Conservation (phyloP, 1,284 basidiomycete genomes). For the Cutaneotrichosporon cyanovorans region DNA sequence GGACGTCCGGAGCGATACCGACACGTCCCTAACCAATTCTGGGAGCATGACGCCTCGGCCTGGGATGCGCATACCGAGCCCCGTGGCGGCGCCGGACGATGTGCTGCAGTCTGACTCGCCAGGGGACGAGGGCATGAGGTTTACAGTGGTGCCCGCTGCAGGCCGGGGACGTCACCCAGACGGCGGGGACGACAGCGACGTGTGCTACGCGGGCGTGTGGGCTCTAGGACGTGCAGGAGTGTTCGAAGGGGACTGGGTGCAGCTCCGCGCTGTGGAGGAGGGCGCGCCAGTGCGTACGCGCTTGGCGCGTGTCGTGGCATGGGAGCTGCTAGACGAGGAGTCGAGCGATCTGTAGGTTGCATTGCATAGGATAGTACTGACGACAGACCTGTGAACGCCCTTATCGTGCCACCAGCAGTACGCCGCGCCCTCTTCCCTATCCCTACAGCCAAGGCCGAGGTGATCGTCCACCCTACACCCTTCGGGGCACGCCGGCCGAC, state of each 20-base stretch:
- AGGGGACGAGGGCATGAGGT: constrained; percentile 12
- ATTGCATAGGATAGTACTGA: constrained; percentile 11
- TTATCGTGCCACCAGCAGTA: constrained; percentile 48
- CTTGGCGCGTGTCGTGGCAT: constrained; percentile 55
- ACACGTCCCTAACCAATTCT: constrained; percentile 24
- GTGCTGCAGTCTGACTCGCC: constrained; percentile 15
- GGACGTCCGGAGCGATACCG: constrained; percentile 17
- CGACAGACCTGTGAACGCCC: constrained; percentile 49
- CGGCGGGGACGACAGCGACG: constrained; percentile 14
- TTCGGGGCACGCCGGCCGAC: constrained; percentile 50
- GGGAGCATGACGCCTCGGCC: constrained; percentile 43
- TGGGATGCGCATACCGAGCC: constrained; percentile 17
- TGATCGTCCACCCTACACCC: constrained; percentile 40
- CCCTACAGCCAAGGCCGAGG: constrained; percentile 8
- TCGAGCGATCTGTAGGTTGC: constrained; percentile 20
- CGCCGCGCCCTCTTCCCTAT: constrained; percentile 29
- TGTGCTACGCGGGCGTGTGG: constrained; percentile 41
- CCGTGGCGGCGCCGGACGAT: constrained; percentile 22
- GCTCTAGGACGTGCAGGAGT: constrained; percentile 67
- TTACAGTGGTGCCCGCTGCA: constrained; percentile 2
- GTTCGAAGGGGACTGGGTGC: constrained; percentile 81
- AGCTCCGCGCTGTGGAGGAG: constrained; percentile 33
- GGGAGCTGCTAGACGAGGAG: constrained; percentile 48
- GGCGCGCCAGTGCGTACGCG: constrained; percentile 17
- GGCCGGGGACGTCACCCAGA: constrained; percentile 1